Evolutionary conservation across 1,139 yeast genomes (phyloP).

Genomic region (Scheffersomyces titani): DNA sequence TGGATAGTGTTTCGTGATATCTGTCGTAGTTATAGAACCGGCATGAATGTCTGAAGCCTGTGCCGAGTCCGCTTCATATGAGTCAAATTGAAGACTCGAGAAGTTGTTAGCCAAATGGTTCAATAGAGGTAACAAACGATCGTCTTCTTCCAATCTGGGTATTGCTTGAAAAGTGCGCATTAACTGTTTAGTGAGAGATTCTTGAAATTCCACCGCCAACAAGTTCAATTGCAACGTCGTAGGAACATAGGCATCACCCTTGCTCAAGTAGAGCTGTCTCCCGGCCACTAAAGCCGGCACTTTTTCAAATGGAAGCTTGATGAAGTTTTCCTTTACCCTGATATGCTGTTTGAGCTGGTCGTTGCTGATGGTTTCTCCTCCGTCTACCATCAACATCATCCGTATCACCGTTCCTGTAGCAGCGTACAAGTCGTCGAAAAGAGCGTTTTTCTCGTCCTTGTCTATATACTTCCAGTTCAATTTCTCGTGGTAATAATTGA

Average conservation of each 20-base stretch:
- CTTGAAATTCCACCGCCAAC: constrained; percentile 66
- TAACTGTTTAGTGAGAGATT: constrained; percentile 53
- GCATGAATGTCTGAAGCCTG: constrained; percentile 60
- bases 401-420: constrained; percentile 46
- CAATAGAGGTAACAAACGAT: constrained; percentile 79
- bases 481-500: constrained; percentile 51
- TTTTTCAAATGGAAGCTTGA: constrained; percentile 84
- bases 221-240: constrained; percentile 74
- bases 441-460: constrained; percentile 56
- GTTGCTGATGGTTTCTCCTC: constrained; percentile 31
- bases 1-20: constrained; percentile 70
- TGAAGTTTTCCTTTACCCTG: constrained; percentile 56
- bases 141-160: constrained; percentile 90
- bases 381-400: constrained; percentile 28
- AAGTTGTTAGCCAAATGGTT: constrained; percentile 79
- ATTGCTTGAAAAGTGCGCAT: constrained; percentile 72
- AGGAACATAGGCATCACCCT: constrained; percentile 85
- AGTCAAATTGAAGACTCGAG: constrained; percentile 55
- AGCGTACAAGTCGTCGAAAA: constrained; percentile 54
- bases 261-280: constrained; percentile 63
- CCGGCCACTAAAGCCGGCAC: constrained; percentile 74
- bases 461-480: constrained; percentile 73
- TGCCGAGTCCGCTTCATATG: constrained; percentile 31
- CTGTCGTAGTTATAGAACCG: constrained; percentile 56
- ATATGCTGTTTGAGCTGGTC: constrained; percentile 49